phyloP scores from a whole-genome alignment of 257 asterid genomes.

The Capsicum pubescens region DNA sequence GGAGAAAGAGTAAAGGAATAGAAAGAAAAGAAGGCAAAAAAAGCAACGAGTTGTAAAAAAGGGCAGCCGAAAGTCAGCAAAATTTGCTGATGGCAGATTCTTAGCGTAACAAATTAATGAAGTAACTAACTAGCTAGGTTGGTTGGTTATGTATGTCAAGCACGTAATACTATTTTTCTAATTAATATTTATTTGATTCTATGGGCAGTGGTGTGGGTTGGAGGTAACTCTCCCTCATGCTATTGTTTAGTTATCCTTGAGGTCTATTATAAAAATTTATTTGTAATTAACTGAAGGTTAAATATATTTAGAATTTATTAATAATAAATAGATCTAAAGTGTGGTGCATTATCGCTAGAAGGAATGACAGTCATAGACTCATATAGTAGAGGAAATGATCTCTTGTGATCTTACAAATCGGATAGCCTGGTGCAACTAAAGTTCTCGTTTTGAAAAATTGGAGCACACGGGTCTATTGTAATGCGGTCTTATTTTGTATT shows the following conservation, averaged over 20 bases:
- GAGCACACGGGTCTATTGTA: too few relatives aligned
- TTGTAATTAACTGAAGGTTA: not conserved
- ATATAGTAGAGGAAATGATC: too few relatives aligned
- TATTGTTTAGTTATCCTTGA: not conserved
- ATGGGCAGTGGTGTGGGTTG: not conserved
- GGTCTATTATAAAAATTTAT: too few relatives aligned
- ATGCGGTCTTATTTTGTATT: too few relatives aligned
- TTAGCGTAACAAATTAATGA: slow-evolving; percentile 46
- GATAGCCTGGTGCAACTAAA: too few relatives aligned
- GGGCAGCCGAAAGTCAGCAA: slow-evolving; percentile 30
- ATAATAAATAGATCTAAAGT: too few relatives aligned
- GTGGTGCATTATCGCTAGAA: too few relatives aligned
- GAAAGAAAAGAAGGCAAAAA: not conserved
- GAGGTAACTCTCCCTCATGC: not conserved
- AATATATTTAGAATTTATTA: not conserved
- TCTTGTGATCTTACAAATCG: too few relatives aligned
- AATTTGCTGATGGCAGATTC: slow-evolving; percentile 38
- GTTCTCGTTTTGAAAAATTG: too few relatives aligned
- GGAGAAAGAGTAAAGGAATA: not conserved
- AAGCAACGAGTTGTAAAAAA: not conserved
- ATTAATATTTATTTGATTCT: not conserved
- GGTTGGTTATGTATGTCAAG: slow-evolving; percentile 41
- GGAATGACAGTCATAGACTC: not conserved
- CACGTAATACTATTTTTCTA: slow-evolving; percentile 38
- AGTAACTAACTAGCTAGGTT: slow-evolving; percentile 13